These are phyloP conservation scores for Penicillium sp. DNA, from an alignment of 2,329 filamentous ascomycete genomes.

Conservation along the genomic window DNA sequence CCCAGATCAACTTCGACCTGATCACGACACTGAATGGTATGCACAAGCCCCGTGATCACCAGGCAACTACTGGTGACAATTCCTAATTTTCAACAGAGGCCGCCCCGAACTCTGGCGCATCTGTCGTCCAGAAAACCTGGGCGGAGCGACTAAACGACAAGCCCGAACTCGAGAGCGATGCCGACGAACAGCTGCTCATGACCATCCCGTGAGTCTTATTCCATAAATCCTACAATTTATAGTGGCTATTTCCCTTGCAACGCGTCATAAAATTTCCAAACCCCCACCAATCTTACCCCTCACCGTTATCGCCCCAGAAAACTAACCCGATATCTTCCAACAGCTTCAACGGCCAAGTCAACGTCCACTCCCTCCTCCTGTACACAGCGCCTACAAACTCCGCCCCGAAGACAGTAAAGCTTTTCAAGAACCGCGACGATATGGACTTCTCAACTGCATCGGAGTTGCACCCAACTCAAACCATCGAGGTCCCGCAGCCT, in stretches of 20 bases:
- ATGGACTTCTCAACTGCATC: constrained; percentile 78
- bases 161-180: constrained; percentile 79
- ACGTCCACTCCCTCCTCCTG: constrained; percentile 83
- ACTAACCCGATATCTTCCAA: background rate
- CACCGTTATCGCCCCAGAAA: constrained; percentile 14
- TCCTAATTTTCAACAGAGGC: constrained; percentile 48
- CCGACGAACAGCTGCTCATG: constrained; percentile 92
- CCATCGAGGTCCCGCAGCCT: constrained; percentile 72
- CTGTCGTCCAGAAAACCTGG: constrained; percentile 88
- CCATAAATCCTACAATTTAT: background rate
- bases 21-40: constrained; percentile 77
- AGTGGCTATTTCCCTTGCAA: background rate
- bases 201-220: constrained; percentile 68
- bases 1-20: constrained; percentile 84
- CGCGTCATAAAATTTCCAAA: background rate
- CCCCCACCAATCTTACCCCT: constrained; percentile 26
- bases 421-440: constrained; percentile 83
- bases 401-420: constrained; percentile 77
- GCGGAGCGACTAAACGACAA: constrained; percentile 67
- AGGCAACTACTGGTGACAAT: background rate
- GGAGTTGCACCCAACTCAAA: constrained; percentile 69
- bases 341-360: constrained; percentile 90
- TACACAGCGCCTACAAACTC: constrained; percentile 69
- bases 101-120: constrained; percentile 63
- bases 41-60: background rate